A percentile compares a stretch with the other conserved stretches of the same genome.
Conservation (phyloP, 208 protist species). For the Leishmania arabica region DNA sequence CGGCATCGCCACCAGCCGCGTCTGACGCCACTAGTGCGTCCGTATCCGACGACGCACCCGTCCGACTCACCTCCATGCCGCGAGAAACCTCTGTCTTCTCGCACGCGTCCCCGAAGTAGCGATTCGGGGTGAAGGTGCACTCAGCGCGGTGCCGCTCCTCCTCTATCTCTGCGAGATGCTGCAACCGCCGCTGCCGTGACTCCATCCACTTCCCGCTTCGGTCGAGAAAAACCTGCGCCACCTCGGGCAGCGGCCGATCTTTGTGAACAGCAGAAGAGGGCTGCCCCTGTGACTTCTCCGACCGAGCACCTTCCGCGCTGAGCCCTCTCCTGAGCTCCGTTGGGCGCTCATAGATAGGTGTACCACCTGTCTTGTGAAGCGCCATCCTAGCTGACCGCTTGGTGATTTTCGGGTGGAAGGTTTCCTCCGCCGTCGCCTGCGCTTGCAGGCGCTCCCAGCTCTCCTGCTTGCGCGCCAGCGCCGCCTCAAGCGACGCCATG, state of each 20-base stretch:
- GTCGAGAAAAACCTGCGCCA: constrained; percentile 32
- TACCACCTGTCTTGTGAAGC: constrained; percentile 32
- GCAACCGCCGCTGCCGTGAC: constrained; percentile 27
- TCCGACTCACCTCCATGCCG: not conserved
- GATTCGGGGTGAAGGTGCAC: constrained; percentile 39
- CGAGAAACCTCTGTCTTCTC: not conserved
- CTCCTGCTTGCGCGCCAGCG: constrained; percentile 23
- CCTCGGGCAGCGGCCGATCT: constrained; percentile 18
- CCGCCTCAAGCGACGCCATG: constrained; percentile 33
- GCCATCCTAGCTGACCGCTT: constrained; percentile 32
- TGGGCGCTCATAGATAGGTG: constrained; percentile 45
- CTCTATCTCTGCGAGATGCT: constrained; percentile 21
- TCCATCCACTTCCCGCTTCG: constrained; percentile 48
- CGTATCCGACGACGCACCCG: not conserved
- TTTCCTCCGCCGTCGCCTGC: constrained; percentile 29
- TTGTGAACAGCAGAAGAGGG: not conserved
- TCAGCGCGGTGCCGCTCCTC: constrained; percentile 18
- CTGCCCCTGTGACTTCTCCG: not conserved
- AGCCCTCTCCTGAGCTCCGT: not conserved
- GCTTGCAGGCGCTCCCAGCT: constrained; percentile 26
- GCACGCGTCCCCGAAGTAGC: constrained; percentile 6
- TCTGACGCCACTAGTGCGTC: not conserved
- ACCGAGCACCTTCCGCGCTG: not conserved
- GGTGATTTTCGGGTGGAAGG: constrained; percentile 46
- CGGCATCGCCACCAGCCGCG: not conserved